A percentile compares a stretch with the other conserved stretches of the same genome.
Conservation (phyloP, 2,329 filamentous ascomycete genomes). For the Gnomoniopsis smithogilvyi region DNA sequence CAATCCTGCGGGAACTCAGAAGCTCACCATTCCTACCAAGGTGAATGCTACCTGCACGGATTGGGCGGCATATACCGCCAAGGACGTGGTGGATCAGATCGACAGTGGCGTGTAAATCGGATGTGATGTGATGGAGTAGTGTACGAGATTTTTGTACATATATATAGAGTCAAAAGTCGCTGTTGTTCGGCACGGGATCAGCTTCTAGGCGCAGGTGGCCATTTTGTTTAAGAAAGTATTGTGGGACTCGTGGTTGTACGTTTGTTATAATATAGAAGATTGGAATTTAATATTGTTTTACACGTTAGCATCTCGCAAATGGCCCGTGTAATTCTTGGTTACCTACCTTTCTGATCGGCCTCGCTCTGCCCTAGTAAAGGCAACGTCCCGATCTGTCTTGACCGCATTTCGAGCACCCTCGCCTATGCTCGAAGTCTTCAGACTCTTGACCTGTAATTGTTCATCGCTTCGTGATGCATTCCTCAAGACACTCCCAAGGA, state of each 20-base stretch:
- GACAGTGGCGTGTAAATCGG: slow-evolving; percentile 47
- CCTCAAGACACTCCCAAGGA: too few relatives aligned
- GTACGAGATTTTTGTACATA: neutral
- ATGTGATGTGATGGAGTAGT: neutral
- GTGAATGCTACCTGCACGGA: slow-evolving; percentile 51
- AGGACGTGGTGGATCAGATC: slow-evolving; percentile 47
- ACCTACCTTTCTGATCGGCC: too few relatives aligned
- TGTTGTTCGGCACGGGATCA: neutral
- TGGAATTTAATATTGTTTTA: too few relatives aligned
- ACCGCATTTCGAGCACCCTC: too few relatives aligned
- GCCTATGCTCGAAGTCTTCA: too few relatives aligned
- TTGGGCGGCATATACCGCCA: slow-evolving; percentile 48
- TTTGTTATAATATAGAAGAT: neutral
- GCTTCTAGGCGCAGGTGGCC: neutral
- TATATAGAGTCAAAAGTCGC: neutral
- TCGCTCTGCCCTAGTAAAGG: too few relatives aligned
- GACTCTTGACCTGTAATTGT: too few relatives aligned
- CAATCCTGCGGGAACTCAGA: slow-evolving; percentile 34
- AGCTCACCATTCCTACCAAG: slow-evolving; percentile 40
- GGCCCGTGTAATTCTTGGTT: too few relatives aligned
- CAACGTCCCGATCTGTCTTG: too few relatives aligned
- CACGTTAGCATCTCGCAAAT: too few relatives aligned
- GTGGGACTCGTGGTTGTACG: neutral
- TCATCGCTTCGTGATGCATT: too few relatives aligned
- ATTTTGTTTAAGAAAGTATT: too few relatives aligned